Percentiles rank a stretch among this genome's conserved stretches.
Evolutionary conservation across 2,329 filamentous ascomycete species (phyloP).

Genomic region (Sporothrix pseudoabietina): DNA sequence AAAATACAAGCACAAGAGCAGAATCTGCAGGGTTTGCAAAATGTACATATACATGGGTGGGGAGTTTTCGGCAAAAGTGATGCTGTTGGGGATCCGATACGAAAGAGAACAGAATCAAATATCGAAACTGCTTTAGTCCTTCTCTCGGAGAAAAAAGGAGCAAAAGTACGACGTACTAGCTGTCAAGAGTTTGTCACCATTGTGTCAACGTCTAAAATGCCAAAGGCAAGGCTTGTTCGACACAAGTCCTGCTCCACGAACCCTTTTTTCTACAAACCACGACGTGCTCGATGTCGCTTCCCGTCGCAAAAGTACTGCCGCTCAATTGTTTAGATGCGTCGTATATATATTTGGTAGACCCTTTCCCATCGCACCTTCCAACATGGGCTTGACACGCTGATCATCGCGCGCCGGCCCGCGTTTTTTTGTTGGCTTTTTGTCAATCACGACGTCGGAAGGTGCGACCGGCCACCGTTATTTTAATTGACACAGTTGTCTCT

Average conservation of each 20-base stretch:
- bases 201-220: background rate
- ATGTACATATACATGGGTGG: background rate
- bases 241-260: background rate
- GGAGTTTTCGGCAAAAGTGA: background rate
- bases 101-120: background rate
- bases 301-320: background rate
- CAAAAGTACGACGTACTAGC: background rate
- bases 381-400: background rate
- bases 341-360: background rate
- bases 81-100: background rate
- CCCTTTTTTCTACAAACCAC: background rate
- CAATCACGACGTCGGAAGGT: conserved; percentile 1
- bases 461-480: background rate
- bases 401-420: conserved; percentile 11
- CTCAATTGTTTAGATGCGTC: background rate
- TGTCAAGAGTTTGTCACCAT: background rate
- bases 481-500: background rate
- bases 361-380: conserved; percentile 3
- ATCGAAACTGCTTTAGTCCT: too few relatives aligned
- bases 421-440: conserved; percentile 9
- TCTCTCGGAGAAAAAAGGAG: background rate
- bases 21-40: background rate
- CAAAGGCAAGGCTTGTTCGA: background rate
- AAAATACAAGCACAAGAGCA: background rate
- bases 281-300: background rate